Evolutionary conservation across 139 green algal genomes (phyloP).

Genomic region (Penium margaritaceum): DNA sequence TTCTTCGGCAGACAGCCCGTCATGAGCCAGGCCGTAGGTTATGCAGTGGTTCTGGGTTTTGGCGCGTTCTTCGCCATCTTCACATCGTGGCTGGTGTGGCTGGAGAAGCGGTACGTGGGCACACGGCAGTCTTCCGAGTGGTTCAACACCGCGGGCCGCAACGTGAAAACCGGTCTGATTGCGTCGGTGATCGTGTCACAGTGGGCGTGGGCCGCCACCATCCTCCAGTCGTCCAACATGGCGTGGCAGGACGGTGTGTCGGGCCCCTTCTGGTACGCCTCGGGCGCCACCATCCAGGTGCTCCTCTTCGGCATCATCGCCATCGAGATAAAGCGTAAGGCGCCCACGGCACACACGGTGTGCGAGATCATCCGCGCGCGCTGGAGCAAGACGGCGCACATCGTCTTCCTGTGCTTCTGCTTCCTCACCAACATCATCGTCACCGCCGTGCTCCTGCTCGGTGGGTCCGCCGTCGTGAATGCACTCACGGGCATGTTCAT

Average conservation of each 20-base stretch:
- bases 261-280: slow-evolving; percentile 80
- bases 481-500: slow-evolving; percentile 72
- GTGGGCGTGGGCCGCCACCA: slow-evolving; percentile 53
- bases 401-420: slow-evolving; percentile 76
- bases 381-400: slow-evolving; percentile 62
- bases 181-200: slow-evolving; percentile 65
- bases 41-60: slow-evolving; percentile 23
- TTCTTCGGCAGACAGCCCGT: slow-evolving; percentile 16
- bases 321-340: slow-evolving; percentile 91
- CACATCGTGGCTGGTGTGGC: slow-evolving; percentile 14
- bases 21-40: slow-evolving; percentile 4
- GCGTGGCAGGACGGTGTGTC: slow-evolving; percentile 53
- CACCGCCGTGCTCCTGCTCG: slow-evolving; percentile 74
- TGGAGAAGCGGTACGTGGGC: slow-evolving; percentile 37
- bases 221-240: slow-evolving; percentile 54
- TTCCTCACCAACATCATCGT: slow-evolving; percentile 86
- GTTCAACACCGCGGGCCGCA: slow-evolving; percentile 61
- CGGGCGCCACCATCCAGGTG: slow-evolving; percentile 83
- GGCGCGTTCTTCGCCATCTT: slow-evolving; percentile 21
- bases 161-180: slow-evolving; percentile 62
- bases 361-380: slow-evolving; percentile 75
- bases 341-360: slow-evolving; percentile 79
- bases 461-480: slow-evolving; percentile 76
- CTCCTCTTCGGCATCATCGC: slow-evolving; percentile 86
- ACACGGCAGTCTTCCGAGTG: slow-evolving; percentile 37